These are phyloP conservation scores for Medicago truncatula DNA, from an alignment of 306 rosid species.

Conservation along the genomic window MtrunA17r5.0-ANR NC_053046.1:35570501-35571000, in stretches of 20 bases:
- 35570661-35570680: constrained; percentile 17
- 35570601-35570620: background rate
- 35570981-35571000: no score
- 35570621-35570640: constrained; percentile 9
- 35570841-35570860: no score
- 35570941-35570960: no score
- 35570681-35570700: constrained; percentile 7
- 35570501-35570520: background rate
- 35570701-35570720: constrained; percentile 8
- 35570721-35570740: background rate
- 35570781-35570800: no score
- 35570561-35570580: background rate
- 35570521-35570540: background rate
- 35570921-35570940: no score
- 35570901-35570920: no score
- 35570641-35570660: constrained; percentile 24
- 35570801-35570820: no score
- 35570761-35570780: background rate
- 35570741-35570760: background rate
- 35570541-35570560: background rate
- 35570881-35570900: no score
- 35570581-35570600: background rate
- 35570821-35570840: no score
- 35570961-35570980: no score
- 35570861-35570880: no score